Percentiles rank a stretch among this genome's conserved stretches.
phyloP scores from a whole-genome alignment of 495 filamentous ascomycete genomes.

The Neurospora sp. region DNA sequence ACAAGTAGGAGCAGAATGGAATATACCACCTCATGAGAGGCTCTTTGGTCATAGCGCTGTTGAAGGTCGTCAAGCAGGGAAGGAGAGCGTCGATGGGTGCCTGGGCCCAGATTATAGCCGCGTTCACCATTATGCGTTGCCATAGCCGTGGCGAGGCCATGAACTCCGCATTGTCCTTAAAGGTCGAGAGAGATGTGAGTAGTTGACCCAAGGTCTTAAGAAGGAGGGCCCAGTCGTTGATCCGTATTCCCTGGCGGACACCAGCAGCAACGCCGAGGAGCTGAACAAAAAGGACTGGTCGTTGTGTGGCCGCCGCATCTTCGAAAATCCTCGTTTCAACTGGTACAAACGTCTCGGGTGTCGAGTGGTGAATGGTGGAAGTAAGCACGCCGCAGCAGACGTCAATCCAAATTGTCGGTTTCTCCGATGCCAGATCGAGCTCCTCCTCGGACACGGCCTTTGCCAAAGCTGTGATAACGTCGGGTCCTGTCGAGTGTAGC shows the following conservation, averaged over 20 bases:
- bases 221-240: slow-evolving; percentile 60
- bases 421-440: slow-evolving; percentile 28
- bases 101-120: slow-evolving; percentile 59
- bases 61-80: slow-evolving; percentile 51
- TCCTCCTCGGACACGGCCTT: slow-evolving; percentile 41
- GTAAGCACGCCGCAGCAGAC: slow-evolving; percentile 65
- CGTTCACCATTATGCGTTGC: slow-evolving; percentile 46
- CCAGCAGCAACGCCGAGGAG: slow-evolving; percentile 58
- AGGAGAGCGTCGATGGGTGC: slow-evolving; percentile 76
- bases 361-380: slow-evolving; percentile 73
- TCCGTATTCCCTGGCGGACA: slow-evolving; percentile 67
- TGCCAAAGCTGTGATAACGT: slow-evolving; percentile 58
- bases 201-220: slow-evolving; percentile 47
- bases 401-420: slow-evolving; percentile 39
- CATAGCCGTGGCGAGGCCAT: slow-evolving; percentile 39
- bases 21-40: slow-evolving; percentile 61
- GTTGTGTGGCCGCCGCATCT: slow-evolving; percentile 23
- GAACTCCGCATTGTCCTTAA: slow-evolving; percentile 24
- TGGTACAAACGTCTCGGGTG: slow-evolving; percentile 54
- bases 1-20: slow-evolving; percentile 70
- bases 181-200: slow-evolving; percentile 35
- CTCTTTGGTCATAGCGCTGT: slow-evolving; percentile 53
- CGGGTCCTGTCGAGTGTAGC: slow-evolving; percentile 68
- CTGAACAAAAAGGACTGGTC: slow-evolving; percentile 44
- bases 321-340: slow-evolving; percentile 48